Percentiles rank a stretch among this genome's conserved stretches.
Conservation (phyloP, 2,329 filamentous ascomycete genomes). For the Pleomassaria siparia region DNA sequence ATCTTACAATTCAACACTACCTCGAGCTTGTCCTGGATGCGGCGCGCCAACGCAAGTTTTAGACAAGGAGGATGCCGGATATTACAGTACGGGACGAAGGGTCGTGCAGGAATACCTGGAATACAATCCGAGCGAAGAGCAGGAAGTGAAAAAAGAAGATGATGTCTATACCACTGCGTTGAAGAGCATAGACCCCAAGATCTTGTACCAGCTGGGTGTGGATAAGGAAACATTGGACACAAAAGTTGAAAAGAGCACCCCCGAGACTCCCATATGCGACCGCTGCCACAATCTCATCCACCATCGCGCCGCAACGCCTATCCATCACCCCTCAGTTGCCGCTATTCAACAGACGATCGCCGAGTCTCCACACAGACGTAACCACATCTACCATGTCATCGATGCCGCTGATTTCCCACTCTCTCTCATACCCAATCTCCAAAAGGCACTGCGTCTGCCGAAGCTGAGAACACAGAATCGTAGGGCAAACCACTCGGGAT, state of each 20-base stretch:
- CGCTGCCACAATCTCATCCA: conserved; percentile 83
- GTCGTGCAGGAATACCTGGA: conserved; percentile 47
- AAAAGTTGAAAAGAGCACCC: conserved; percentile 14
- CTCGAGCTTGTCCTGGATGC: conserved; percentile 62
- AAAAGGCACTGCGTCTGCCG: conserved; percentile 68
- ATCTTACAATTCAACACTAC: conserved; percentile 38
- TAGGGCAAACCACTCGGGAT: conserved; percentile 68
- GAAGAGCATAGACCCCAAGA: conserved; percentile 27
- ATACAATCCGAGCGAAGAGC: conserved; percentile 21
- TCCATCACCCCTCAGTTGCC: conserved; percentile 78
- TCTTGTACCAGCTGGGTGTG: conserved; percentile 35
- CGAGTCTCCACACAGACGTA: conserved; percentile 85
- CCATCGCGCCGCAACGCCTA: conserved; percentile 70
- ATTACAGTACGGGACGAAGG: conserved; percentile 55
- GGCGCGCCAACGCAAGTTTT: conserved; percentile 62
- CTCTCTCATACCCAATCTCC: conserved; percentile 79
- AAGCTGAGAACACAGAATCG: conserved; percentile 79
- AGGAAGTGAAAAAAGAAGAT: conserved; percentile 33
- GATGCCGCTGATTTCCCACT: conserved; percentile 97
- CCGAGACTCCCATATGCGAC: conserved; percentile 68
- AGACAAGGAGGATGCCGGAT: conserved; percentile 58
- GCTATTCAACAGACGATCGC: conserved; percentile 81
- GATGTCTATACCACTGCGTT: conserved; percentile 41
- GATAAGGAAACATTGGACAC: conserved; percentile 18
- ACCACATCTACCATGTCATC: conserved; percentile 92